Percentiles rank a stretch among this genome's conserved stretches.
These are phyloP conservation scores for Leccinellum luteum DNA, from an alignment of 768 basidiomycete species.

Conservation along the genomic window DNA sequence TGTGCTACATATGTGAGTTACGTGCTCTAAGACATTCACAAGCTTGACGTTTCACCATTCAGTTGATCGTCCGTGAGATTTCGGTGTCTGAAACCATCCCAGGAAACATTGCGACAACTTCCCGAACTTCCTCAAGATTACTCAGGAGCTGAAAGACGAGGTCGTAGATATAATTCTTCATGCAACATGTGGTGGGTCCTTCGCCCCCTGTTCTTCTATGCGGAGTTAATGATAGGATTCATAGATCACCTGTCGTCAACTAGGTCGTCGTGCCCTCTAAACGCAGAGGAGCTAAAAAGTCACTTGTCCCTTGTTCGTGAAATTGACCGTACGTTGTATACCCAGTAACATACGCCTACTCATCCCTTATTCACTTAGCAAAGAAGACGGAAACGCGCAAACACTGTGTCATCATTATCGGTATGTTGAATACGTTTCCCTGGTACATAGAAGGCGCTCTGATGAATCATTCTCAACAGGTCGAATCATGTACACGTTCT, in stretches of 20 bases:
- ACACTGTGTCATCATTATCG: slow-evolving; percentile 22
- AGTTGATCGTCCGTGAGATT: neutral
- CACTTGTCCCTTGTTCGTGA: slow-evolving; percentile 24
- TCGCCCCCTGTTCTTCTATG: neutral
- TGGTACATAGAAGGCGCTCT: neutral
- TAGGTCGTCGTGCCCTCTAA: slow-evolving; percentile 23
- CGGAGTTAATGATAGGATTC: neutral
- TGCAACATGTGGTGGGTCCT: slow-evolving; percentile 23
- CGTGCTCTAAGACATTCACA: neutral
- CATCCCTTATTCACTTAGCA: slow-evolving; percentile 9
- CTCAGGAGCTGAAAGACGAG: slow-evolving; percentile 24
- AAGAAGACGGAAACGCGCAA: slow-evolving; percentile 1
- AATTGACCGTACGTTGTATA: slow-evolving; percentile 19
- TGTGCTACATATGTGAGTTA: slow-evolving; percentile 16
- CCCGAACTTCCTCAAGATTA: slow-evolving; percentile 25
- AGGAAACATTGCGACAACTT: slow-evolving; percentile 32
- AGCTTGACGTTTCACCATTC: slow-evolving; percentile 7
- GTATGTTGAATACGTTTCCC: slow-evolving; percentile 3
- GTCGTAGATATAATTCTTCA: slow-evolving; percentile 23
- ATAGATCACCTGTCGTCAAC: slow-evolving; percentile 28
- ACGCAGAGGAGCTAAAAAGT: slow-evolving; percentile 13
- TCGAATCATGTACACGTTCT: slow-evolving; percentile 30
- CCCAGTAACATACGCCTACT: too few relatives aligned
- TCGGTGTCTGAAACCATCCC: neutral
- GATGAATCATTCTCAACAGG: slow-evolving; percentile 17